Percentiles rank a stretch among this genome's conserved stretches.
Evolutionary conservation across 345 rosid genomes (phyloP).

Genomic region (Salix brachista): DNA sequence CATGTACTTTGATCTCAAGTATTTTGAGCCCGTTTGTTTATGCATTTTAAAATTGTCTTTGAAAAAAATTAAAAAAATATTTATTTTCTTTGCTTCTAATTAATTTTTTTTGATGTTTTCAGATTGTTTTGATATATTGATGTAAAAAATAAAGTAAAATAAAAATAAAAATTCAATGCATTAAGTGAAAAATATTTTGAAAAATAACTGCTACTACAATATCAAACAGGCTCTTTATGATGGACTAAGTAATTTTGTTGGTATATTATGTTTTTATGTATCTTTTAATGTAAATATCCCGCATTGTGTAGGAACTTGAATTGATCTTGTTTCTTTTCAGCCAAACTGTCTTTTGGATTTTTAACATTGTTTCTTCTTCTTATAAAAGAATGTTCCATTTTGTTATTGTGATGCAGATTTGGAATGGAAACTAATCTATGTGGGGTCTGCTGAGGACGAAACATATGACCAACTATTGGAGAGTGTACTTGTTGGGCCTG

Average conservation of each 20-base stretch:
- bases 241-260: neutral
- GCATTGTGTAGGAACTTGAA: neutral
- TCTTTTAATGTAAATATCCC: neutral
- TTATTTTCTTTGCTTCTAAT: too few species aligned
- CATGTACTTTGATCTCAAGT: neutral
- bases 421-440: slow-evolving; percentile 95
- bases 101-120: too few species aligned
- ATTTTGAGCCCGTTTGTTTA: too few species aligned
- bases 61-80: too few species aligned
- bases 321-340: neutral
- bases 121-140: too few species aligned
- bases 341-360: neutral
- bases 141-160: too few species aligned
- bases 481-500: slow-evolving; percentile 94
- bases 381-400: neutral
- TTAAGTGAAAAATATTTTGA: too few species aligned
- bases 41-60: too few species aligned
- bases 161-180: too few species aligned
- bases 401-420: slow-evolving; percentile 45
- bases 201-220: too few species aligned
- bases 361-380: neutral
- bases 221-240: too few species aligned
- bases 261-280: neutral
- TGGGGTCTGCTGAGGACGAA: slow-evolving; percentile 96
- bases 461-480: slow-evolving; percentile 78